Evolutionary conservation across 2,329 filamentous ascomycete species (phyloP).

Genomic region (Venturiaceae sp.): DNA sequence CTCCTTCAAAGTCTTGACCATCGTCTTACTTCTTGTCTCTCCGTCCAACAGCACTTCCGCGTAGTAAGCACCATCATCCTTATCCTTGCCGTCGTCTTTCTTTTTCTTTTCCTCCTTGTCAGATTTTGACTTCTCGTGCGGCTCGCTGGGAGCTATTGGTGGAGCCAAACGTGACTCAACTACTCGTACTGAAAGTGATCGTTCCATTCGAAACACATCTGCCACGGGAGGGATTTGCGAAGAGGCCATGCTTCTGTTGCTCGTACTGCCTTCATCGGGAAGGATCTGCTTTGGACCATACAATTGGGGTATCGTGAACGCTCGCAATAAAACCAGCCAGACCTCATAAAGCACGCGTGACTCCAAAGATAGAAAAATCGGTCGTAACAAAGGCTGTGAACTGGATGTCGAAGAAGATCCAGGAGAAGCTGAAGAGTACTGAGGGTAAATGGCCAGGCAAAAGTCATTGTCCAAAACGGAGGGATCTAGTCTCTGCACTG

Average conservation of each 20-base stretch:
- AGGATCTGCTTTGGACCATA: constrained; percentile 58
- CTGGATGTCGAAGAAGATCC: constrained; percentile 46
- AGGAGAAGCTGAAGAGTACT: constrained; percentile 50
- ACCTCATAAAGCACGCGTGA: constrained; percentile 89
- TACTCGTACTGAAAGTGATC: constrained; percentile 48
- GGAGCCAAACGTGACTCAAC: constrained; percentile 49
- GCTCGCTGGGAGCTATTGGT: constrained; percentile 24
- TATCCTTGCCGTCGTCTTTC: constrained; percentile 2
- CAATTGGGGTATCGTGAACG: constrained; percentile 85
- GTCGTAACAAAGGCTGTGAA: constrained; percentile 67
- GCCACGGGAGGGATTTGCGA: constrained; percentile 17
- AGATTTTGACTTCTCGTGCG: constrained; percentile 8
- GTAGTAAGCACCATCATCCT: constrained; percentile 56
- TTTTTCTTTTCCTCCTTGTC: constrained; percentile 13
- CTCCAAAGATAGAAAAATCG: constrained; percentile 81
- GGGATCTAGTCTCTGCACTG: constrained; percentile 80
- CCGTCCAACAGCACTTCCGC: constrained; percentile 73
- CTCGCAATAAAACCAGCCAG: constrained; percentile 86
- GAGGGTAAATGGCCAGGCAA: constrained; percentile 91
- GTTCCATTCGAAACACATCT: constrained; percentile 59
- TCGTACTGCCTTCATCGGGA: constrained; percentile 20
- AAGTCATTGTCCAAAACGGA: constrained; percentile 89
- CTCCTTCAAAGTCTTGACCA: constrained; percentile 58
- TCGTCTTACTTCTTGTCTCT: constrained; percentile 67
- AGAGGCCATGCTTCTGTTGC: constrained; percentile 10